Percentiles rank a stretch among this genome's conserved stretches.
phyloP scores from a whole-genome alignment of 768 basidiomycete genomes.

The Suillus bovinus region DNA sequence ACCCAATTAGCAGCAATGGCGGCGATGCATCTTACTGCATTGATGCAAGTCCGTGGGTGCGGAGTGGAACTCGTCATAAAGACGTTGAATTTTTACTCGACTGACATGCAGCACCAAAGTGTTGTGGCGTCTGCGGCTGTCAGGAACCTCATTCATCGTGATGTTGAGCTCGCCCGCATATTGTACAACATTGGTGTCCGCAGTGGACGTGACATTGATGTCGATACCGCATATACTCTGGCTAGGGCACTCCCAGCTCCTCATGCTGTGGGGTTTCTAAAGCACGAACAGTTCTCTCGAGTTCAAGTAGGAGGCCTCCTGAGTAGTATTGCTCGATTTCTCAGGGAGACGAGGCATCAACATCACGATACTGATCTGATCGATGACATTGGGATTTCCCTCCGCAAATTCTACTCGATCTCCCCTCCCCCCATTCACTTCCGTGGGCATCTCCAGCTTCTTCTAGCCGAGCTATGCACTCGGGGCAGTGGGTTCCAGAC shows the following conservation, averaged over 20 bases:
- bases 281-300: conserved; percentile 28
- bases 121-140: conserved; percentile 27
- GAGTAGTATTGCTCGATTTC: conserved; percentile 36
- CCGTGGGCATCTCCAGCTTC: conserved; percentile 44
- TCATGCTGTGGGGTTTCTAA: conserved; percentile 37
- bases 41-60: conserved; percentile 28
- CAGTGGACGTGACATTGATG: conserved; percentile 24
- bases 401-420: conserved; percentile 38
- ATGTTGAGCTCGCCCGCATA: conserved; percentile 32
- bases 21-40: conserved; percentile 27
- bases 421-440: conserved; percentile 40
- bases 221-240: conserved; percentile 29
- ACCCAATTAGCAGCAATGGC: conserved; percentile 16
- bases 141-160: conserved; percentile 23
- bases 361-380: conserved; percentile 32
- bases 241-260: conserved; percentile 26
- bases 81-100: conserved; percentile 26
- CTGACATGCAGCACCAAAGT: conserved; percentile 25
- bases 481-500: conserved; percentile 38
- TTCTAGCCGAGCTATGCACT: conserved; percentile 40
- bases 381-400: conserved; percentile 33
- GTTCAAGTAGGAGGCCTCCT: conserved; percentile 39
- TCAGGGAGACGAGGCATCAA: conserved; percentile 36
- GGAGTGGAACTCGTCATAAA: conserved; percentile 33
- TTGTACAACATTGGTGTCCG: conserved; percentile 35